Conservation (phyloP, 2,329 filamentous ascomycete genomes). For the Fusarium staphyleae region DNA sequence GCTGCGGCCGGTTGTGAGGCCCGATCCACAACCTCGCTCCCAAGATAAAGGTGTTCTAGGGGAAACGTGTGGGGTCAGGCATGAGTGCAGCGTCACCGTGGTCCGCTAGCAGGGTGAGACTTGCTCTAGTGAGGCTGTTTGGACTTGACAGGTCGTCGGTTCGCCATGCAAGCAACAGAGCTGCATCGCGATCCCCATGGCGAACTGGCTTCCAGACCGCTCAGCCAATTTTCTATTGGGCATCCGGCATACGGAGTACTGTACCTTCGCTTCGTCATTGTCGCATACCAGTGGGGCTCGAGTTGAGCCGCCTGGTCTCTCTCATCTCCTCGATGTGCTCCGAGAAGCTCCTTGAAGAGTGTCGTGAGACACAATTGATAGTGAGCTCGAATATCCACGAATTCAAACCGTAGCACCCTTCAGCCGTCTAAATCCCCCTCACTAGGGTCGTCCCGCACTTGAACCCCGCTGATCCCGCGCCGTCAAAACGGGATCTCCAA, state of each 20-base stretch:
- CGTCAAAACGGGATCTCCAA: slow-evolving; percentile 31
- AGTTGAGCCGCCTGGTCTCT: slow-evolving; percentile 20
- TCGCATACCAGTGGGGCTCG: slow-evolving; percentile 18
- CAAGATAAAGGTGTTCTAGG: slow-evolving; percentile 23
- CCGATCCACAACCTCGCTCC: slow-evolving; percentile 24
- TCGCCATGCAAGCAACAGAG: slow-evolving; percentile 42
- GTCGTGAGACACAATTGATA: neutral
- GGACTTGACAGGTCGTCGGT: slow-evolving; percentile 39
- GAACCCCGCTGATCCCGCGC: slow-evolving; percentile 36
- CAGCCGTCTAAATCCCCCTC: slow-evolving; percentile 7
- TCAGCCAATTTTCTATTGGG: slow-evolving; percentile 12
- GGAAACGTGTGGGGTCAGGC: slow-evolving; percentile 41
- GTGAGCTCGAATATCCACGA: neutral
- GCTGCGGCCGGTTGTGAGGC: slow-evolving; percentile 19
- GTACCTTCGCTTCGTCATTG: slow-evolving; percentile 15
- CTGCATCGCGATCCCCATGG: slow-evolving; percentile 33
- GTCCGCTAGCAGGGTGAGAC: slow-evolving; percentile 4
- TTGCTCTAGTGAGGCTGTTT: slow-evolving; percentile 37
- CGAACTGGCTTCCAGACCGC: slow-evolving; percentile 28
- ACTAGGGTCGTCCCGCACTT: slow-evolving; percentile 41
- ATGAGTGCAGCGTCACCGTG: slow-evolving; percentile 39
- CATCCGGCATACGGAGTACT: too few relatives aligned
- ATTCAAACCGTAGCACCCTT: neutral
- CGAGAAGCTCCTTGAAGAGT: neutral
- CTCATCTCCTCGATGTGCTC: neutral